Conservation (phyloP, 2,329 filamentous ascomycete genomes). For the Thermochaetoides dissita region DNA sequence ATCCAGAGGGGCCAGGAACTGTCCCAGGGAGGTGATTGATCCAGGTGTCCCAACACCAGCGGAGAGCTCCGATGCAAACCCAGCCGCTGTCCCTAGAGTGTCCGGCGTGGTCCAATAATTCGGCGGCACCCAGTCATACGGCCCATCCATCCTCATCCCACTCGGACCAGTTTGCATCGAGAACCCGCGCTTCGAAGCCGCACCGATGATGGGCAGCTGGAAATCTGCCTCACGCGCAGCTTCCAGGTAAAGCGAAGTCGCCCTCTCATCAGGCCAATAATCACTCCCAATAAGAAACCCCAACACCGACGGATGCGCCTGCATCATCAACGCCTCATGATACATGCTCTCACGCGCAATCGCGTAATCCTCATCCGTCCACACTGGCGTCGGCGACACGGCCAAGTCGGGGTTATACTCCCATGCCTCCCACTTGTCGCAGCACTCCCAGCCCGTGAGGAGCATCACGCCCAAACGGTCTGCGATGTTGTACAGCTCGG, state of each 20-base stretch:
- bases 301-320: conserved; percentile 44
- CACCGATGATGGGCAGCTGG: conserved; percentile 42
- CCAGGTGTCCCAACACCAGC: conserved; percentile 50
- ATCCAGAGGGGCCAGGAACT: conserved; percentile 37
- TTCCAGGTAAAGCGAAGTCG: conserved; percentile 37
- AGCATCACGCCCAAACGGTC: conserved; percentile 48
- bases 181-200: conserved; percentile 40
- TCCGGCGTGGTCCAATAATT: conserved; percentile 41
- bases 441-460: conserved; percentile 51
- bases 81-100: conserved; percentile 42
- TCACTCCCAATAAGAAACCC: conserved; percentile 48
- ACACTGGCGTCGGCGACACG: conserved; percentile 23
- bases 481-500: conserved; percentile 43
- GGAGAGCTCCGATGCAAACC: conserved; percentile 49
- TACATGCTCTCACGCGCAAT: conserved; percentile 41
- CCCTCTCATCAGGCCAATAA: conserved; percentile 46
- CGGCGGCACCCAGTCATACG: conserved; percentile 53
- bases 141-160: conserved; percentile 53
- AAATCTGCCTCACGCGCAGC: conserved; percentile 38
- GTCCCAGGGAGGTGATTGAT: conserved; percentile 32
- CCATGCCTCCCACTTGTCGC: conserved; percentile 56
- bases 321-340: conserved; percentile 47
- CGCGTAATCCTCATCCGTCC: conserved; percentile 39
- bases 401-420: conserved; percentile 40
- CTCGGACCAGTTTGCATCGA: conserved; percentile 37